Evolutionary conservation across 805 yeast species (phyloP), one percentile per base, ranked within the genome.

Genomic region (Ogataea zsoltii): DNA sequence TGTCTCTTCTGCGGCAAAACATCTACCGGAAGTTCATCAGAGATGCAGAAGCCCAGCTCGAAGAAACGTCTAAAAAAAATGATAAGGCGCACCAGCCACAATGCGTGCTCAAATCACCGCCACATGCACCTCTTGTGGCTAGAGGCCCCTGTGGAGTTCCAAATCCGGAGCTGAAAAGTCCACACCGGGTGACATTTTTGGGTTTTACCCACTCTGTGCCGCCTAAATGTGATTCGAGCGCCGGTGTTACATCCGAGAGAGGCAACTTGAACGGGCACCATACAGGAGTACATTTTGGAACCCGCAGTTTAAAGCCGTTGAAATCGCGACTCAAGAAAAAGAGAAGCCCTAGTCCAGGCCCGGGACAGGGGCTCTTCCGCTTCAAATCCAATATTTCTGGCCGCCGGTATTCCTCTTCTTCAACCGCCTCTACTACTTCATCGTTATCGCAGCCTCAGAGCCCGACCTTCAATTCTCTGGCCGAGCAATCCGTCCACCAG

Each of bases 1-100:
- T 55, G 13, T 51, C 55, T 2, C 41, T 58, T 17, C 41, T 58
- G 4, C 44, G 54, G 15, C 58, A 55, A 42, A 58, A 58, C 32
- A 52, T 57, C 10, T 58, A 57, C 33, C 41, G 46, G 33, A 18
- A 42, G 13, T 58, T 55, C 33, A 42, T 58, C 18, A 37, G 54
- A 28, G 40, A 43, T 13, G 42, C 46, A 14, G 55, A 46, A 26
- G 9, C 37, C 3, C 48, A 54, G 35, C 10, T 32, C 6, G 46
- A 34, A 6, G 28, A 23, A 33, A 37, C 15, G 17, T 15, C 31
- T 12, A 7, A 7, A 7, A 18, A 25, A 5, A 37, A 32, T 14
- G 34, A 23, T 21, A 18, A 38, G 11, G 17, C 31, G 11, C 34
- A 23, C 11, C 14, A 18, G 14, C 36, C 25, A 21, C 25, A 21